Conservation (phyloP, 768 basidiomycete genomes). For the Tulasnella sp. region DNA sequence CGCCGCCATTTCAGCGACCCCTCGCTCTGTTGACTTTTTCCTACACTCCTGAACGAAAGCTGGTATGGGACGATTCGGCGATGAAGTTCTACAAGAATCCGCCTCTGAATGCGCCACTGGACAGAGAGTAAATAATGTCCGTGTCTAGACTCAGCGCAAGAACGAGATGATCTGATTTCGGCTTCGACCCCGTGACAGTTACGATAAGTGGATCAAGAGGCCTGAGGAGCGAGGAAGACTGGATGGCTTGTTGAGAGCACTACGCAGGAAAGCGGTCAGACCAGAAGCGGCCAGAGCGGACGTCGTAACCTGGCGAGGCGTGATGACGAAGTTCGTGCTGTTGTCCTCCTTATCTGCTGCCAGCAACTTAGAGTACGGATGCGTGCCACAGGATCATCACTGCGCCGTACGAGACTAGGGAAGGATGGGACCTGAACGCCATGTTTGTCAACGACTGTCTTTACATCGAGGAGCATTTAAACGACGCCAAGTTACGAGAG, state of each 20-base stretch:
- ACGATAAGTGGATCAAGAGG: constrained; percentile 70
- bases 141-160: not conserved
- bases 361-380: constrained; percentile 39
- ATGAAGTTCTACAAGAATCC: constrained; percentile 73
- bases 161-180: not conserved
- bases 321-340: constrained; percentile 70
- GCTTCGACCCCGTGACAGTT: constrained; percentile 55
- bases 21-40: constrained; percentile 34
- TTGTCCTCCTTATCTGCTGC: constrained; percentile 38
- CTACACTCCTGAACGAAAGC: constrained; percentile 45
- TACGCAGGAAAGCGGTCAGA: constrained; percentile 50
- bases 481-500: constrained; percentile 59
- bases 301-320: constrained; percentile 68
- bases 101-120: constrained; percentile 54
- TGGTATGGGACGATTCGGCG: constrained; percentile 69
- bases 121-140: constrained; percentile 27
- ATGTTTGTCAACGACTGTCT: constrained; percentile 73
- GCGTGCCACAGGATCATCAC: constrained; percentile 65
- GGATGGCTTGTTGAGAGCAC: constrained; percentile 65
- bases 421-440: constrained; percentile 80
- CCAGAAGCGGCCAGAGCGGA: constrained; percentile 43
- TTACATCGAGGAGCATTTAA: constrained; percentile 74
- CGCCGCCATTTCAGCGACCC: constrained; percentile 32
- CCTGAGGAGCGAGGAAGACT: constrained; percentile 69
- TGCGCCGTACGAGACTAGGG: constrained; percentile 79